These are phyloP conservation scores for Globisporangium mamillatum DNA, from an alignment of 352 stramenopile species.

Conservation along the genomic window DNA sequence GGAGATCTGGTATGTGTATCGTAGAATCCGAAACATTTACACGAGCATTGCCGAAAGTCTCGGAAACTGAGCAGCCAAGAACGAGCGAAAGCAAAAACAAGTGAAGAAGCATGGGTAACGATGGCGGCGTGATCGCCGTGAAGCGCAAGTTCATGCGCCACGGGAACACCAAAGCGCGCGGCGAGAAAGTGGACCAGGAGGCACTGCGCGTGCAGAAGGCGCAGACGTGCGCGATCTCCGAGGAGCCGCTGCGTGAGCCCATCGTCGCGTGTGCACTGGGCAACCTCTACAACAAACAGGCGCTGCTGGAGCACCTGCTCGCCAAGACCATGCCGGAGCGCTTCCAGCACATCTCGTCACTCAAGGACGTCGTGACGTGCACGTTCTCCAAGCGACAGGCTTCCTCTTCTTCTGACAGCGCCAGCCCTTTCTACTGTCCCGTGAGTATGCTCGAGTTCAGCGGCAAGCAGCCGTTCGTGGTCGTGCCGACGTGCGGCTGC, in stretches of 20 bases:
- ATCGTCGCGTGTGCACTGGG: constrained; percentile 88
- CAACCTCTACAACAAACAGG: constrained; percentile 93
- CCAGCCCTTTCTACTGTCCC: constrained; percentile 52
- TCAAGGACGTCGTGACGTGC: constrained; percentile 89
- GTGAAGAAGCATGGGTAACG: constrained; percentile 79
- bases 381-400: constrained; percentile 26
- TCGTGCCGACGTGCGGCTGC: constrained; percentile 80
- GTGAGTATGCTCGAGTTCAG: constrained; percentile 88
- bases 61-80: neutral
- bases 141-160: constrained; percentile 94
- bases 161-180: constrained; percentile 66
- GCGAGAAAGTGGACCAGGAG: constrained; percentile 68
- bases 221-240: constrained; percentile 80
- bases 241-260: constrained; percentile 73
- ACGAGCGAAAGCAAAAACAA: neutral
- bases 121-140: constrained; percentile 92
- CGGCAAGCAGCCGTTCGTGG: constrained; percentile 83
- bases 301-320: constrained; percentile 78
- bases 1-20: no score
- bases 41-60: no score
- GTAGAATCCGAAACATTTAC: no score
- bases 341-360: constrained; percentile 78
- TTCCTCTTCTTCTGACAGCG: neutral
- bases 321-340: constrained; percentile 67
- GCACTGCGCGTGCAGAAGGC: constrained; percentile 52